Conservation (phyloP, 371 early-diverging fungal species). For the Mucor sp. region DNA sequence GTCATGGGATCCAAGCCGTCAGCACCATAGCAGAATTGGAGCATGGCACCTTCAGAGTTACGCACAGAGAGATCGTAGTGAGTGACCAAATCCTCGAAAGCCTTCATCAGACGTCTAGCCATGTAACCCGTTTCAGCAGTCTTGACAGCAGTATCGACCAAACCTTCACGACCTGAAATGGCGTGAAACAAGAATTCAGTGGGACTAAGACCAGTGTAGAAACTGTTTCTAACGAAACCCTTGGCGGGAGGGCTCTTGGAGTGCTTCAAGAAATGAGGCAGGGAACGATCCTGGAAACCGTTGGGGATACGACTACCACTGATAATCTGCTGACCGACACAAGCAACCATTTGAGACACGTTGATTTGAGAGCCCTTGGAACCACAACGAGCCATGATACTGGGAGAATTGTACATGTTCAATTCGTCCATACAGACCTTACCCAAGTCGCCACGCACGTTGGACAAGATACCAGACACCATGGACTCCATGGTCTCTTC, state of each 20-base stretch:
- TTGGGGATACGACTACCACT: conserved; percentile 96
- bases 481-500: conserved; percentile 91
- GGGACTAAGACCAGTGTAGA: conserved; percentile 95
- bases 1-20: conserved; percentile 97
- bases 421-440: conserved; percentile 94
- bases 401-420: conserved; percentile 94
- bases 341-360: conserved; percentile 99
- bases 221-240: conserved; percentile 98
- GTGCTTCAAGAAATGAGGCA: conserved; percentile 96
- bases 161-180: conserved; percentile 99
- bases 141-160: conserved; percentile 99
- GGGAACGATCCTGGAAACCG: conserved; percentile 96
- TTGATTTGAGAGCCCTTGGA: conserved; percentile 89
- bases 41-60: conserved; percentile 88
- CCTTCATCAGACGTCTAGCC: conserved; percentile 99
- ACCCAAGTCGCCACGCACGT: conserved; percentile 97
- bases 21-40: conserved; percentile 98
- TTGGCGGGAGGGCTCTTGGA: conserved; percentile 91
- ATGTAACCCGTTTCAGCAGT: conserved; percentile 99
- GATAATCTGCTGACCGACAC: conserved; percentile 99
- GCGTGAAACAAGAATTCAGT: conserved; percentile 99
- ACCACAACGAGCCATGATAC: conserved; percentile 96
- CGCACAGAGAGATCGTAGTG: conserved; percentile 98
- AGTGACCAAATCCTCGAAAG: conserved; percentile 95
- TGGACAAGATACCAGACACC: conserved; percentile 89